A percentile compares a stretch with the other conserved stretches of the same genome.
Conservation (phyloP, 305 asterid genomes). For the Solanum hybrid region DNA sequence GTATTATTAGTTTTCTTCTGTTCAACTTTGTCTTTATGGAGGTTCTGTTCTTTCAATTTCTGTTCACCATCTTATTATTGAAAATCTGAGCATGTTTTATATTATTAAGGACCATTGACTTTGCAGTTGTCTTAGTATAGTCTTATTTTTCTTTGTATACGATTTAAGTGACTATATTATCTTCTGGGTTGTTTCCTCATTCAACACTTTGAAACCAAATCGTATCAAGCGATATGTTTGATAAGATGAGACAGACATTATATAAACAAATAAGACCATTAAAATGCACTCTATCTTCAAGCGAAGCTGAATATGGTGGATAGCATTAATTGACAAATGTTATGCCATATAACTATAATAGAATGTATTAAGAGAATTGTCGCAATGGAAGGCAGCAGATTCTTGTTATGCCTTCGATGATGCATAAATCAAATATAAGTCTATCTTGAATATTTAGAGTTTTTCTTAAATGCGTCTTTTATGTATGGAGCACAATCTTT, state of each 20-base stretch:
- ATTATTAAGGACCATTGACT: not conserved
- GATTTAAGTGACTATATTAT: not conserved
- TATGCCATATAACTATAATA: not conserved
- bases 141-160: not conserved
- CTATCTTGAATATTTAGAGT: not conserved
- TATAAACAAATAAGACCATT: not conserved
- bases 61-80: not conserved
- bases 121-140: not conserved
- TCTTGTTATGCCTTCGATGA: not conserved
- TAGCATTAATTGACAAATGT: not conserved
- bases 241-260: not conserved
- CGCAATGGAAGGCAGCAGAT: not conserved
- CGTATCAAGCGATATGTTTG: not conserved
- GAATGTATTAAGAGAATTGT: not conserved
- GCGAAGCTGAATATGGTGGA: not conserved
- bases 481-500: not conserved
- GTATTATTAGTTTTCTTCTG: slow-evolving; percentile 25
- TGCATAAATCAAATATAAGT: not conserved
- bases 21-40: not conserved
- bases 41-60: not conserved
- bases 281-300: not conserved
- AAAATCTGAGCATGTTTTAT: not conserved
- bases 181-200: not conserved
- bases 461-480: not conserved
- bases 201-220: not conserved